Evolutionary conservation across 176 grass and related monocot genomes (phyloP), one percentile per base, ranked within the genome.

Genomic region (Dendrocalamus sinicus): DNA sequence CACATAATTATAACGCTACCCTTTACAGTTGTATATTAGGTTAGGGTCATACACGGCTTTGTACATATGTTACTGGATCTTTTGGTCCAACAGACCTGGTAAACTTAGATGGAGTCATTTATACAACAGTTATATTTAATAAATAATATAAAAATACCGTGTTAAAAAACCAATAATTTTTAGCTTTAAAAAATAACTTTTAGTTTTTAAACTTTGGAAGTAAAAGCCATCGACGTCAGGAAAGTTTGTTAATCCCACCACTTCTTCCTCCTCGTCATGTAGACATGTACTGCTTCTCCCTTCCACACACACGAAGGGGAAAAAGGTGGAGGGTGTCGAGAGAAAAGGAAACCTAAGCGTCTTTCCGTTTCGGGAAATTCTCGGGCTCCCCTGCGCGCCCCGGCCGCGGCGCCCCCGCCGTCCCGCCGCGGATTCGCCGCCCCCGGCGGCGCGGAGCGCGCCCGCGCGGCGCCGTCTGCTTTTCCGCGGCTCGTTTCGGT

Each of bases 341-440:
- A 10, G 4, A 65, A 72, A 64, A 40, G 46, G 61, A 83, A 86
- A 81, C 81, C 91, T 91, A 46, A 8, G 74, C 66, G 50, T 6
- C 75, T 90, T 95, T 91, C 92, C 87, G 54, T 88, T 91, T 95
- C 90, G 75, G 91, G 92, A 80, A 97, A 79, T 60, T 80, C 73
- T 71, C 83, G 86, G 85, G 66, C 73, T 74, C 70, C 32, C 12
- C 7, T 10, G 20, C 55, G 55, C 55, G 20, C n/a, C 30, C 26
- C 24, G 19, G 24, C 69, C 40, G 39, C 66, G n/a, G 61, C 80
- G 41, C 47, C 60, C 22, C 2, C 48, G 16, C 44, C 26, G 9
- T 55, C 50, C 15, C 19, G 47, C 52, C 22, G 64, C 65, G 53
- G 41, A 62, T 26, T 62, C 11, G 10, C 23, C 10, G n/a, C 22